A percentile compares a stretch with the other conserved stretches of the same genome.
Conservation (phyloP, 75 land plant genomes). For the Sequoia sempervirens region DNA sequence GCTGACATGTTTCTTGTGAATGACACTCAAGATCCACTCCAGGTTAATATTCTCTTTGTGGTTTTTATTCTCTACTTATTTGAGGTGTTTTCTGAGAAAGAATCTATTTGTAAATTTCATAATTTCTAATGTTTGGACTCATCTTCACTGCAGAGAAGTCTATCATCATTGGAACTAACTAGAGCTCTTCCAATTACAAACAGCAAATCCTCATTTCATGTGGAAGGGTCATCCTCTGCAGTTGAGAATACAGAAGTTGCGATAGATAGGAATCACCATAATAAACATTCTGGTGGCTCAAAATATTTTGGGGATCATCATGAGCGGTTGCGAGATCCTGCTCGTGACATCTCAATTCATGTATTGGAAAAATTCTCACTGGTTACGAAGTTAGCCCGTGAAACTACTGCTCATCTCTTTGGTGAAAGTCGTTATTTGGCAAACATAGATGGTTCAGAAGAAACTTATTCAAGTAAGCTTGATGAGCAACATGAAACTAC, state of each 20-base stretch:
- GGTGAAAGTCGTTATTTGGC: slow-evolving; percentile 54
- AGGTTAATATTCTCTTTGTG: slow-evolving; percentile 39
- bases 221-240: slow-evolving; percentile 16
- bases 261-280: neutral
- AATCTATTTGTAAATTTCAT: neutral
- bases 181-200: slow-evolving; percentile 59
- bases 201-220: slow-evolving; percentile 21
- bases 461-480: neutral
- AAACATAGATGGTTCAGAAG: slow-evolving; percentile 26
- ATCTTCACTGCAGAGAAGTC: slow-evolving; percentile 61
- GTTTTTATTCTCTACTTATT: neutral
- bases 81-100: neutral
- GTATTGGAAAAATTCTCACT: slow-evolving; percentile 95
- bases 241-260: slow-evolving; percentile 14
- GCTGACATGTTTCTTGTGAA: slow-evolving; percentile 92
- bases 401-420: slow-evolving; percentile 89
- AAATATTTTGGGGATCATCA: slow-evolving; percentile 27
- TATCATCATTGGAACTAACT: slow-evolving; percentile 90
- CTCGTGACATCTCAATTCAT: slow-evolving; percentile 80
- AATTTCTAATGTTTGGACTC: slow-evolving; percentile 2
- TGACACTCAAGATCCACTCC: slow-evolving; percentile 90
- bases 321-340: slow-evolving; percentile 65
- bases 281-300: slow-evolving; percentile 12
- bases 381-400: slow-evolving; percentile 96
- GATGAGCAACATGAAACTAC: neutral